Conservation (phyloP, 31 red algal species). For the Odonthalia washingtoniensis region DNA sequence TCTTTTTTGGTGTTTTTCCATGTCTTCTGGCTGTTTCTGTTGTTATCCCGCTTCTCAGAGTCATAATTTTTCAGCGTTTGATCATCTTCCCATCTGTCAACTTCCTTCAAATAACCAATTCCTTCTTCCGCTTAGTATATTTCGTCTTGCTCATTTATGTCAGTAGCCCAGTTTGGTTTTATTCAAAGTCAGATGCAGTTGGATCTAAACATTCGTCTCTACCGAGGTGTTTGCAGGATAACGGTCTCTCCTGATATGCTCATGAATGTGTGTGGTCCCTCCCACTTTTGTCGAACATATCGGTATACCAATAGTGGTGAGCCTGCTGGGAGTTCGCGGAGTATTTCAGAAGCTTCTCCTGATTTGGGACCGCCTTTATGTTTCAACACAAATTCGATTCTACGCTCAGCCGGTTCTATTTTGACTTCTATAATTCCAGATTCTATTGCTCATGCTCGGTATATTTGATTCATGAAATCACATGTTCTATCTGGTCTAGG, state of each 20-base stretch:
- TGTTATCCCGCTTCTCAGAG: not conserved
- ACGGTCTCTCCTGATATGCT: slow-evolving; percentile 2
- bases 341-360: not conserved
- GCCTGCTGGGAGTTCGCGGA: slow-evolving; percentile 3
- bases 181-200: not conserved
- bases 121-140: not conserved
- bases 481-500: not conserved
- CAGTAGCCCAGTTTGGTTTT: not conserved
- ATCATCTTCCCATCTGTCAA: not conserved
- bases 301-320: not conserved
- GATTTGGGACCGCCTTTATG: not conserved
- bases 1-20: too few species aligned
- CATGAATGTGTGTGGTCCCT: slow-evolving; percentile 4
- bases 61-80: not conserved
- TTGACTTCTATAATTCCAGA: not conserved
- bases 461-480: not conserved
- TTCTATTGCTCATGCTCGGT: slow-evolving; percentile 20
- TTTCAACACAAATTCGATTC: not conserved
- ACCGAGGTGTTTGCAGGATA: not conserved
- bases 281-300: not conserved
- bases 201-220: slow-evolving; percentile 6
- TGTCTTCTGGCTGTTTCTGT: too few species aligned
- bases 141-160: not conserved
- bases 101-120: not conserved
- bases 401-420: not conserved